phyloP scores from a whole-genome alignment of 2,329 filamentous ascomycete species.

The Helicocarpus griseus region DNA sequence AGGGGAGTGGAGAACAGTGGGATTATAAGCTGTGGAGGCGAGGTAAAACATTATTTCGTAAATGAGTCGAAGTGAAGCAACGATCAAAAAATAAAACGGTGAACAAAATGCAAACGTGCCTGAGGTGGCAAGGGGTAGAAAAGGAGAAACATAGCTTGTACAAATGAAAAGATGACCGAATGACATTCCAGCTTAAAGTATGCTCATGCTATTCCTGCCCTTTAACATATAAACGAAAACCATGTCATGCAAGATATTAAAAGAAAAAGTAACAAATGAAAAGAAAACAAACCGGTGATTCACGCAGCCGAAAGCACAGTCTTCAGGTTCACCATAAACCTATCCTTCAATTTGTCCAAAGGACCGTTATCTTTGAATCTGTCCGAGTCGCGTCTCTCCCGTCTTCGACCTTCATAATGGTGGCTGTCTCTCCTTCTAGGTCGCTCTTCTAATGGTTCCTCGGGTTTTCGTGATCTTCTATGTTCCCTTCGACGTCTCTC shows the following conservation, averaged over 20 bases:
- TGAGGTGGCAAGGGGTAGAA: too few relatives aligned
- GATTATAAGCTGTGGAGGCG: neutral
- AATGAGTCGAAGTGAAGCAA: too few relatives aligned
- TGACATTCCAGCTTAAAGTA: neutral
- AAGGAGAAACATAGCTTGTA: neutral
- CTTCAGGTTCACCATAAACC: constrained; percentile 8
- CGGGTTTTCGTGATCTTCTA: constrained; percentile 5
- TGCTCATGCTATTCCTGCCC: neutral
- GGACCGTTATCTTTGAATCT: constrained; percentile 5
- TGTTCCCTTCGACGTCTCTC: constrained; percentile 5
- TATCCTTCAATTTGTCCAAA: constrained; percentile 7
- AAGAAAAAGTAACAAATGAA: neutral
- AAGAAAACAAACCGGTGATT: neutral
- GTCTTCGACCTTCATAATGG: constrained; percentile 5
- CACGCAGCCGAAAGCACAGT: constrained; percentile 8
- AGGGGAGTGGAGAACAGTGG: neutral
- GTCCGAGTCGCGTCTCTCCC: constrained; percentile 3
- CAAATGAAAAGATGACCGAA: neutral
- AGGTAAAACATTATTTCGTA: too few relatives aligned
- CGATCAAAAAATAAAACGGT: neutral
- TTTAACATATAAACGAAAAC: neutral
- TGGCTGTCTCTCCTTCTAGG: constrained; percentile 9
- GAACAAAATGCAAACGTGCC: neutral
- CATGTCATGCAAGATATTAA: too few relatives aligned
- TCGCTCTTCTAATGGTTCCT: neutral